These are phyloP conservation scores for Hygrophorus russula DNA, from an alignment of 768 basidiomycete genomes.

Conservation along the genomic window DNA sequence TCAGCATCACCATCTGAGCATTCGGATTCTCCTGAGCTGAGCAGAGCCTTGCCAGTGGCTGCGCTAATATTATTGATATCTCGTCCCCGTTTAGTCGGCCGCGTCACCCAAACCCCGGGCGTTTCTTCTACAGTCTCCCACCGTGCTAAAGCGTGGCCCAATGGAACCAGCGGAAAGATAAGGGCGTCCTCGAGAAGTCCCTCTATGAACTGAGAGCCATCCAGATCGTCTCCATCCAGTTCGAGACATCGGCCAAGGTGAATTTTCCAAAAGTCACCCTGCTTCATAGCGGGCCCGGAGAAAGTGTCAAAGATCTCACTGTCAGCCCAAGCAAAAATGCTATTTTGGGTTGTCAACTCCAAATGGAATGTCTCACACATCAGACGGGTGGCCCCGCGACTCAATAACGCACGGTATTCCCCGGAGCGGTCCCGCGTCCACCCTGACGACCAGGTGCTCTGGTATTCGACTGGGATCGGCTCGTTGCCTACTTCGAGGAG, in stretches of 20 bases:
- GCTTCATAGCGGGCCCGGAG: conserved; percentile 19
- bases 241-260: conserved; percentile 23
- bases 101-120: conserved; percentile 22
- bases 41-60: neutral
- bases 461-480: too few relatives aligned
- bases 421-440: too few relatives aligned
- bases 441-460: too few relatives aligned
- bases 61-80: conserved; percentile 3
- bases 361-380: conserved; percentile 29
- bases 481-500: too few relatives aligned
- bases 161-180: conserved; percentile 11
- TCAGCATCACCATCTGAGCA: neutral
- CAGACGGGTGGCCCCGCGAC: conserved; percentile 21
- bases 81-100: conserved; percentile 6
- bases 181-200: conserved; percentile 21
- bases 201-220: conserved; percentile 24
- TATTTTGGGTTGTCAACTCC: conserved; percentile 14
- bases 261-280: conserved; percentile 27
- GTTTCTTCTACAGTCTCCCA: conserved; percentile 22
- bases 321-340: conserved; percentile 27
- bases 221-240: conserved; percentile 23
- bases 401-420: too few relatives aligned
- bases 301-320: conserved; percentile 20
- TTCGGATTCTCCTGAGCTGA: neutral
- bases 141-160: neutral